A percentile compares a stretch with the other conserved stretches of the same genome.
phyloP scores from a whole-genome alignment of 495 filamentous ascomycete species.

The Penicillium dipodomyicola region DNA sequence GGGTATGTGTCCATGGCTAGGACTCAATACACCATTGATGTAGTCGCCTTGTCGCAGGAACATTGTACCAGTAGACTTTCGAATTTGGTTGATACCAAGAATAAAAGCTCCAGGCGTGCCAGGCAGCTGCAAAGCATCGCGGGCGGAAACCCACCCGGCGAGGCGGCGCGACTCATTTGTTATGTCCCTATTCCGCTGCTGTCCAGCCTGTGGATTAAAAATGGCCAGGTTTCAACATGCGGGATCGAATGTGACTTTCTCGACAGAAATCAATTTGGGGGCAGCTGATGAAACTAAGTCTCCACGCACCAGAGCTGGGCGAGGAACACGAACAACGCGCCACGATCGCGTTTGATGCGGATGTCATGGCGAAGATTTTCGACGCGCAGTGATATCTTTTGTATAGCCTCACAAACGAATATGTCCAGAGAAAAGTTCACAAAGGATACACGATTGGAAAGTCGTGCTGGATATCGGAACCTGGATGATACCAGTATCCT shows the following conservation, averaged over 20 bases:
- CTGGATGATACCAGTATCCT: background rate
- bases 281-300: background rate
- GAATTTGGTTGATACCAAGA: constrained; percentile 16
- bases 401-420: background rate
- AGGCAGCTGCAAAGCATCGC: constrained; percentile 36
- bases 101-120: constrained; percentile 28
- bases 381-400: background rate
- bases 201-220: constrained; percentile 18
- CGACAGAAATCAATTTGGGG: background rate
- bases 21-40: constrained; percentile 35
- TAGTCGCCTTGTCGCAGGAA: constrained; percentile 24
- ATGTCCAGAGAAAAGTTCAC: background rate
- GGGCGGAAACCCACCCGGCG: constrained; percentile 38
- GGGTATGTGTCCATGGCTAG: constrained; percentile 40
- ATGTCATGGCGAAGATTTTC: background rate
- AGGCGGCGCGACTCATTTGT: constrained; percentile 10
- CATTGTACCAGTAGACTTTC: constrained; percentile 18
- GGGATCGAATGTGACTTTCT: background rate
- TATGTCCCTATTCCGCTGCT: constrained; percentile 4
- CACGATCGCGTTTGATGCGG: background rate
- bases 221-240: background rate
- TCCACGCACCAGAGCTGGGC: background rate
- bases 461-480: background rate
- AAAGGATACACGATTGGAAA: background rate
- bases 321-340: background rate